Evolutionary conservation across 2,329 filamentous ascomycete genomes (phyloP).

Genomic region (Colletotrichum trifolii): DNA sequence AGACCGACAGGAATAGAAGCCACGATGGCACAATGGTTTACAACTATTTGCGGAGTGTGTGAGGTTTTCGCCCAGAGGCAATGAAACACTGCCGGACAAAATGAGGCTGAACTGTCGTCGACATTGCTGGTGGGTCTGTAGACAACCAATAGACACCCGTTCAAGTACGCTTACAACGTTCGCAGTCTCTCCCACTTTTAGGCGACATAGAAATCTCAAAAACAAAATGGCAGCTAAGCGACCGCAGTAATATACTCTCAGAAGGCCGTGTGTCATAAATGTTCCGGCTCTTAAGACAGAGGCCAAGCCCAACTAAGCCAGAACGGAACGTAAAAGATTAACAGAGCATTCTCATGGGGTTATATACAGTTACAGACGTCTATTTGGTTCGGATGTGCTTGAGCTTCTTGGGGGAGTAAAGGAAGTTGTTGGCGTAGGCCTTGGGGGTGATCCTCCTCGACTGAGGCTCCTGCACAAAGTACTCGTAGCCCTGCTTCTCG

Average conservation of each 20-base stretch:
- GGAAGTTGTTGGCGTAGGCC: slow-evolving; percentile 96
- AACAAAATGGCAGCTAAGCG: too few relatives aligned
- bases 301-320: neutral
- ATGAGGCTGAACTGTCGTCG: too few relatives aligned
- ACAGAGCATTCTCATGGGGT: slow-evolving; percentile 33
- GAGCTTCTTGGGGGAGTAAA: slow-evolving; percentile 85
- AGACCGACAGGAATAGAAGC: slow-evolving; percentile 30
- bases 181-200: too few relatives aligned
- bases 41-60: neutral
- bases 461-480: slow-evolving; percentile 98
- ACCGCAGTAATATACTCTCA: too few relatives aligned
- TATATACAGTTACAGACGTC: slow-evolving; percentile 47
- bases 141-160: too few relatives aligned
- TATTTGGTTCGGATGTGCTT: slow-evolving; percentile 89
- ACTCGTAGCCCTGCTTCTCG: slow-evolving; percentile 99
- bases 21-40: neutral
- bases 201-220: too few relatives aligned
- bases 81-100: too few relatives aligned
- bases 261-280: too few relatives aligned
- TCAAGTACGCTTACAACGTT: too few relatives aligned
- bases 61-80: too few relatives aligned
- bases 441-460: slow-evolving; percentile 87
- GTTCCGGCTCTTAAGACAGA: neutral
- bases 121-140: too few relatives aligned
- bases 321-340: neutral